Evolutionary conservation across 2,329 filamentous ascomycete genomes (phyloP), one percentile per base, ranked within the genome.

Genomic region (Neospermospora avenae): DNA sequence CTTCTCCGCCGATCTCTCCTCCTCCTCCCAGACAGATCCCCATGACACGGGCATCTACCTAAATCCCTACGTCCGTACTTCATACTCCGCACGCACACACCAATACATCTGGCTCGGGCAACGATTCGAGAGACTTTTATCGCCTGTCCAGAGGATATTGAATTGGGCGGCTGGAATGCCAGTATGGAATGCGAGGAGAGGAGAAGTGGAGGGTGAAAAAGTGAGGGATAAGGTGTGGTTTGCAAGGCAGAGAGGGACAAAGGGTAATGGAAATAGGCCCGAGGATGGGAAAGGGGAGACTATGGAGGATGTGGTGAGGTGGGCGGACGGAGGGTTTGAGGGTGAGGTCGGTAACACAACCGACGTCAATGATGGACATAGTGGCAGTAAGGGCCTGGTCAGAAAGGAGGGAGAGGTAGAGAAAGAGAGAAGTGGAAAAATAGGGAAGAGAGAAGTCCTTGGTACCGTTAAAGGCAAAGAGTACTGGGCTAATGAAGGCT

Each of bases 1-100:
- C 2, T 69, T 68, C 5, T 63, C 65, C 10, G 28, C 61, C n/a
- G n/a, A n/a, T 37, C 62, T 60, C 2, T 52, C 63, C 4, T 42
- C 53, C 10, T 46, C 49, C 25, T 20, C 7, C 7, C 28, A 39
- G 14, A 11, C 1, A 39, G n/a, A 74, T 70, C 13, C 70, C 68
- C 56, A 73, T 70, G 44, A 74, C 41, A 80, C 81, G 0, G 85
- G 83, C 1, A 85, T 90, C 55, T 91, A 84, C 69, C 83, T 91
- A 78, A 92, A 92, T 69, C 89, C 89, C 0, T 91, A 83, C 68
- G 82, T 92, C 45, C 83, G 89, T 18, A 87, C 90, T 4, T 85
- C 88, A 1, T 91, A 92, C 71, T 80, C 83, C 49, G 74, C 77
- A 31, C 70, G 70, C 3, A 83, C 84, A 0, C 77, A 89, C 8